phyloP scores from a whole-genome alignment of 345 rosid genomes.

The Linum usitatissimum region DNA sequence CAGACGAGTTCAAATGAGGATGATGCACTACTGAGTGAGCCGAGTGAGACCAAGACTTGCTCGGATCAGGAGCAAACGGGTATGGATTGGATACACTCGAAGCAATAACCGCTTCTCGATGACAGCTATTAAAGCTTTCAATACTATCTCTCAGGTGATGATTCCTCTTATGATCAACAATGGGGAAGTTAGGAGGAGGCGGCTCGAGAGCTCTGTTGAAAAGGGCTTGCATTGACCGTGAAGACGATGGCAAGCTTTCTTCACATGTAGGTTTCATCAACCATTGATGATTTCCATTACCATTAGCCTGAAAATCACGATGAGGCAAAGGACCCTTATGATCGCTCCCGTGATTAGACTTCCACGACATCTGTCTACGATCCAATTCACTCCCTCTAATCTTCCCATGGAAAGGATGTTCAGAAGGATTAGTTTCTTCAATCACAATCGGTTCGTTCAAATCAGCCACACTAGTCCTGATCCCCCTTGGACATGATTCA shows the following conservation, averaged over 20 bases:
- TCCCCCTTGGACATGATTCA: conserved; percentile 26
- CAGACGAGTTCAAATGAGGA: conserved; percentile 39
- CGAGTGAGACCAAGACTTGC: conserved; percentile 44
- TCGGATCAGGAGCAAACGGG: conserved; percentile 30
- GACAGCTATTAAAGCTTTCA: conserved; percentile 26
- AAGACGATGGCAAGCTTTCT: conserved; percentile 31
- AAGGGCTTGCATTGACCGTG: conserved; percentile 34
- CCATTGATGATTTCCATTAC: conserved; percentile 30
- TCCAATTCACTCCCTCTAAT: conserved; percentile 27
- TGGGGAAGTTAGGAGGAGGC: conserved; percentile 22
- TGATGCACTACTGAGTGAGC: conserved; percentile 31
- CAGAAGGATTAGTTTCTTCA: conserved; percentile 36
- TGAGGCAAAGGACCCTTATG: conserved; percentile 16
- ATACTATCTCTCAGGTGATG: conserved; percentile 31
- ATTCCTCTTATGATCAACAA: conserved; percentile 39
- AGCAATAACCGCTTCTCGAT: conserved; percentile 37
- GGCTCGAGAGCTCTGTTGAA: conserved; percentile 33
- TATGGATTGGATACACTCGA: conserved; percentile 33
- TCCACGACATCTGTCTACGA: conserved; percentile 22
- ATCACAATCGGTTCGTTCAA: conserved; percentile 64
- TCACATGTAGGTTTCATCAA: conserved; percentile 30
- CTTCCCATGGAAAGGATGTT: conserved; percentile 27
- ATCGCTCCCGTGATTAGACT: conserved; percentile 22
- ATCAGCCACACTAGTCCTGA: conserved; percentile 44
- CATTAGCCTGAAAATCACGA: conserved; percentile 16